Evolutionary conservation across 2,329 filamentous ascomycete species (phyloP).

Genomic region (Coccinonectria pachysandricola): DNA sequence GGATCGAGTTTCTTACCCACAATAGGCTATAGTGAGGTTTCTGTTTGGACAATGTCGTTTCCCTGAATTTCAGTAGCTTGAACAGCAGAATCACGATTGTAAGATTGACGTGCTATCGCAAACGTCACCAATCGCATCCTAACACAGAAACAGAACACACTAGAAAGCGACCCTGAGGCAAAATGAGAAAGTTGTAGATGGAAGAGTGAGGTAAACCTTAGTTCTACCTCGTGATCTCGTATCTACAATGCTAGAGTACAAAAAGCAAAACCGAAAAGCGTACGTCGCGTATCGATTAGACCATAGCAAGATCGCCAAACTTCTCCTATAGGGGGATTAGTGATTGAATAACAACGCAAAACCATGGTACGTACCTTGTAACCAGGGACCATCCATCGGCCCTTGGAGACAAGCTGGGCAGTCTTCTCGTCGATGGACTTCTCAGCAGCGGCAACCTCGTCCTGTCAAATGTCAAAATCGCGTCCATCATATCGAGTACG

Average conservation of each 20-base stretch:
- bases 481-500: conserved; percentile 1
- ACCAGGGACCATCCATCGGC: conserved; percentile 94
- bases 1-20: too few relatives aligned
- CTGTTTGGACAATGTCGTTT: too few relatives aligned
- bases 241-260: conserved; percentile 66
- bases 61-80: too few relatives aligned
- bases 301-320: conserved; percentile 91
- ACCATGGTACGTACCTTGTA: conserved; percentile 69
- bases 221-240: conserved; percentile 32
- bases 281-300: conserved; percentile 52
- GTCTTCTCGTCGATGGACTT: conserved; percentile 98
- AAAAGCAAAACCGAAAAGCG: conserved; percentile 38
- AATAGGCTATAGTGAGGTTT: too few relatives aligned
- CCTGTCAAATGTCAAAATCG: conserved; percentile 42
- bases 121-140: too few relatives aligned
- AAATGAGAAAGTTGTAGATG: conserved; percentile 15
- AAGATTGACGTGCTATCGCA: too few relatives aligned
- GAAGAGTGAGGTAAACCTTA: conserved; percentile 22
- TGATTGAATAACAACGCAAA: conserved; percentile 2
- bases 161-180: conserved; percentile 11
- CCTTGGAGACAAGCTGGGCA: conserved; percentile 87
- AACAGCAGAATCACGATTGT: too few relatives aligned
- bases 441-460: conserved; percentile 87
- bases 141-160: conserved; percentile 1
- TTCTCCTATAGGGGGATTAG: conserved; percentile 68